Conservation (phyloP, 1,284 basidiomycete species). For the Cystobasidium sp. region DNA sequence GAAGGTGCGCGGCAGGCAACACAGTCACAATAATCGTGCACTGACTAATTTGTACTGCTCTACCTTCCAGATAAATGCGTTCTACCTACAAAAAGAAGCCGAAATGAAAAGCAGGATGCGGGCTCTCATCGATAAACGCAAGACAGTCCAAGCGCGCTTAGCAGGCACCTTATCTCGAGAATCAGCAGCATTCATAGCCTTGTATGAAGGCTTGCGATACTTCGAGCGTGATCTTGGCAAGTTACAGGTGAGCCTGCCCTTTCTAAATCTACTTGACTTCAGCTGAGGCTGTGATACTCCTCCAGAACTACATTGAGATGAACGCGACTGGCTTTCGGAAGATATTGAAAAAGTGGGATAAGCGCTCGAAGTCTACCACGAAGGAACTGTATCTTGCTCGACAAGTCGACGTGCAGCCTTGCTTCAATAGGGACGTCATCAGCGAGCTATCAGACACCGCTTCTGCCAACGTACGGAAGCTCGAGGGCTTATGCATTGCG, state of each 20-base stretch:
- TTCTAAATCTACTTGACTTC: neutral
- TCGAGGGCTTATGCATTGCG: constrained; percentile 66
- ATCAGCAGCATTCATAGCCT: constrained; percentile 63
- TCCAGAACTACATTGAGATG: constrained; percentile 93
- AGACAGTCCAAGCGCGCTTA: constrained; percentile 60
- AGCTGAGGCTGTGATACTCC: neutral
- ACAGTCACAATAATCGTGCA: neutral
- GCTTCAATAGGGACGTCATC: constrained; percentile 97
- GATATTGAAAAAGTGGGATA: constrained; percentile 99
- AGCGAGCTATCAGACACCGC: constrained; percentile 94
- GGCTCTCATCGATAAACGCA: constrained; percentile 89
- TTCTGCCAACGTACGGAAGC: constrained; percentile 86
- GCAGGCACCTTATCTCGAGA: constrained; percentile 60
- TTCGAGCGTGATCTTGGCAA: constrained; percentile 96
- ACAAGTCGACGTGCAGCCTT: constrained; percentile 97
- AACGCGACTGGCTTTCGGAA: constrained; percentile 98
- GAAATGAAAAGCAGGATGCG: constrained; percentile 90
- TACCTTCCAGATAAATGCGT: constrained; percentile 86
- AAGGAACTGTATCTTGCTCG: constrained; percentile 96
- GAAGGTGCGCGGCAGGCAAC: constrained; percentile 68
- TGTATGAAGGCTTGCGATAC: constrained; percentile 83
- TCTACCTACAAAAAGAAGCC: constrained; percentile 97
- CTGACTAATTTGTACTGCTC: neutral
- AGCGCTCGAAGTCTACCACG: constrained; percentile 88
- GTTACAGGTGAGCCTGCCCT: constrained; percentile 71